Conservation (phyloP, 192 early-diverging fungal species). For the Chytriomyces hyalinus region DNA sequence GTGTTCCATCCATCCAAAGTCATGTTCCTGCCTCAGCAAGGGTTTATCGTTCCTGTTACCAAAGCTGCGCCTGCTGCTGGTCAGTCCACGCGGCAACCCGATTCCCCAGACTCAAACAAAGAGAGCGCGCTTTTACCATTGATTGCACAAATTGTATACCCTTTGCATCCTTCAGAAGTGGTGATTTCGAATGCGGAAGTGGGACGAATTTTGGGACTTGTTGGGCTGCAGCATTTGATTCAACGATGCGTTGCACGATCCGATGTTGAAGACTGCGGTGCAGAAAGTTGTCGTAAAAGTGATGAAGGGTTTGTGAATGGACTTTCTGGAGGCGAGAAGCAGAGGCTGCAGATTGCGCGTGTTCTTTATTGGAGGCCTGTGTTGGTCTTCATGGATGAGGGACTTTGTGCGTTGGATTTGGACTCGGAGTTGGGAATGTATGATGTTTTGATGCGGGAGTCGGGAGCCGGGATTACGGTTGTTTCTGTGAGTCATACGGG, state of each 20-base stretch:
- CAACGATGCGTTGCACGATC: constrained; percentile 36
- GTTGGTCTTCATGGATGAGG: constrained; percentile 69
- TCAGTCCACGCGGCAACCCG: constrained; percentile 40
- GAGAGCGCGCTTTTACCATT: not conserved
- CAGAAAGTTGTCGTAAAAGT: not conserved
- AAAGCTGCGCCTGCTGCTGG: constrained; percentile 71
- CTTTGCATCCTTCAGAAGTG: not conserved
- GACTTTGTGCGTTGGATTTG: constrained; percentile 39
- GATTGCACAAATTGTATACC: constrained; percentile 86
- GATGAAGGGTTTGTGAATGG: constrained; percentile 12
- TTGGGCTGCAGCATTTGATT: constrained; percentile 69
- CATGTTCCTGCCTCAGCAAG: constrained; percentile 72
- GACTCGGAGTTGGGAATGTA: constrained; percentile 25
- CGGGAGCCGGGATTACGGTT: not conserved
- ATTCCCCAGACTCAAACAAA: not conserved
- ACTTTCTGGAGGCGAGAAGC: constrained; percentile 47
- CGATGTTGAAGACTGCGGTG: not conserved
- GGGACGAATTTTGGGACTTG: constrained; percentile 72
- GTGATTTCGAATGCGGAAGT: constrained; percentile 64
- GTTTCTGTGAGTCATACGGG: constrained; percentile 18
- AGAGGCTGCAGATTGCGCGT: constrained; percentile 53
- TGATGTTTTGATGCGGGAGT: constrained; percentile 1
- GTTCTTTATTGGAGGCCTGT: constrained; percentile 63
- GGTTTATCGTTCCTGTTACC: constrained; percentile 34
- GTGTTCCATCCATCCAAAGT: constrained; percentile 42